These are phyloP conservation scores for Pleurotus pulmonarius DNA, from an alignment of 768 basidiomycete genomes.

Conservation along the genomic window DNA sequence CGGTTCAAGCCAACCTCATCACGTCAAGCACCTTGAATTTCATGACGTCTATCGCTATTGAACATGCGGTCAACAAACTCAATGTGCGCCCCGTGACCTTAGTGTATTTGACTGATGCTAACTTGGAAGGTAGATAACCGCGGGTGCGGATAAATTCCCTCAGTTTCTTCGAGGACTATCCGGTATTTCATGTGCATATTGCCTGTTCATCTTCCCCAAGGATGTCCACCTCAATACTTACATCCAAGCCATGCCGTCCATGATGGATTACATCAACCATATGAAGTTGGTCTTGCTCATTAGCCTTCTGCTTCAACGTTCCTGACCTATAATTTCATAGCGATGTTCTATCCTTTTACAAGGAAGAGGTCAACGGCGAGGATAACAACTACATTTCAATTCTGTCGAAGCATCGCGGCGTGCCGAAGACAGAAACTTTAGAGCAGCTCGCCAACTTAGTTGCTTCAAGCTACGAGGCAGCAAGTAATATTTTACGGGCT, in stretches of 20 bases:
- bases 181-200: background rate
- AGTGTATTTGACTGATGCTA: no score
- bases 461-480: background rate
- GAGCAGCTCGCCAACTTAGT: background rate
- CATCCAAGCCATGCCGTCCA: background rate
- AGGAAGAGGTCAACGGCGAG: slow-evolving; percentile 5
- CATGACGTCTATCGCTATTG: background rate
- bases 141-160: no score
- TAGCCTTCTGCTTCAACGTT: background rate
- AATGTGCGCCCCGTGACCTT: no score
- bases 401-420: background rate
- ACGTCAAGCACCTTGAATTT: slow-evolving; percentile 1
- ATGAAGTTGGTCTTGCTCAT: background rate
- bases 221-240: background rate
- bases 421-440: background rate
- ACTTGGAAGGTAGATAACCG: no score
- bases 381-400: background rate
- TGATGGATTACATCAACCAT: background rate
- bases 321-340: background rate
- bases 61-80: background rate
- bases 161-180: background rate
- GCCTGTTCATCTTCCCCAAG: background rate
- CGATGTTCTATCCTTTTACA: slow-evolving; percentile 5
- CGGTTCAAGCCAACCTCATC: slow-evolving; percentile 1
- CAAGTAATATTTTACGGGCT: background rate